Evolutionary conservation across 2,329 filamentous ascomycete species (phyloP), one percentile per base, ranked within the genome.

Genomic region (Grosmannia serpens): DNA sequence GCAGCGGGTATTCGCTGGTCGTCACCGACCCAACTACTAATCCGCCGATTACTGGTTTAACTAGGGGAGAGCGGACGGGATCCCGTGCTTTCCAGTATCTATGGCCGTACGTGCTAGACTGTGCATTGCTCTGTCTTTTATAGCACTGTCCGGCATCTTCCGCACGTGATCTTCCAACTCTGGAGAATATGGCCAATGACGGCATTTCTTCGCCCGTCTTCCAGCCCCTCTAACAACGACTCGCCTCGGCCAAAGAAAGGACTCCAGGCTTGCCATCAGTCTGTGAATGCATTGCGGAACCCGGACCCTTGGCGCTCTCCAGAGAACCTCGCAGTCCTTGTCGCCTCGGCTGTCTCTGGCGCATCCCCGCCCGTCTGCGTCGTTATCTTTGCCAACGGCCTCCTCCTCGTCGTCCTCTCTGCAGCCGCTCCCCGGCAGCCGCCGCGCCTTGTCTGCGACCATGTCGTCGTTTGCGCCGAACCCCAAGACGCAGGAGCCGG

Each of bases 401-500:
- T 44, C 41, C 22, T 24, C 22, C 46, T 49, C 44, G 44, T 6
- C 46, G 8, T 7, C 22, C 13, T 44, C 41, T 26, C 26, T 46
- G 8, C 17, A 46, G 8, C 13, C 24, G 24, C 22, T 2, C 24
- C 13, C 47, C 26, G 17, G 35, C 35, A 38, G 35, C 46, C 31
- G 44, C n/a, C 54, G 38, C 26, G 22, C 44, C 41, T 58, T 54
- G 24, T 22, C 49, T 10, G 10, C 49, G 33, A 58, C 27, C 41
- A 58, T 57, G 56, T 22, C 55, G 38, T 27, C 49, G 5, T 20
- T 31, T 46, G 15, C 29, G 17, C 26, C 35, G 64, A 66, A 63
- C 58, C 61, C 64, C 55, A 71, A 74, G 62, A 70, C 70, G 17
- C 75, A 77, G 63, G 71, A 75, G 57, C 77, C 77, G 11, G 67